Conservation (phyloP, 768 basidiomycete species). For the Daedaleopsis sinensis region DNA sequence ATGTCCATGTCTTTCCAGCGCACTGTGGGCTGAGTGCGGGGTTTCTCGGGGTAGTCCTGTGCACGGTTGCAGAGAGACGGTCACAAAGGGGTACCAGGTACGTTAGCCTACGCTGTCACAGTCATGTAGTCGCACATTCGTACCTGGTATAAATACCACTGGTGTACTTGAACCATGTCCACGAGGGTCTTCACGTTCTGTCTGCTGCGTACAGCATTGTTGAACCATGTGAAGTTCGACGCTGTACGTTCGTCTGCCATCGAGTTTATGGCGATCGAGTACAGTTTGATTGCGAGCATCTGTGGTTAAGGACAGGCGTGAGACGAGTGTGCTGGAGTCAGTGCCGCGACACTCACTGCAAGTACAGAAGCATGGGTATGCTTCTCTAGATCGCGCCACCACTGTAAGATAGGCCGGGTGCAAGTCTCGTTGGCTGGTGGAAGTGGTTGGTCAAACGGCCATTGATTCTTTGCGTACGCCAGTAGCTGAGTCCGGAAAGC, state of each 20-base stretch:
- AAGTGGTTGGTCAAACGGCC: constrained; percentile 6
- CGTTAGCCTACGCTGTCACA: no score
- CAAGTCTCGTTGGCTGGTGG: neutral
- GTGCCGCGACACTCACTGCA: neutral
- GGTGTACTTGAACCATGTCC: constrained; percentile 8
- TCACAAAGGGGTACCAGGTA: no score
- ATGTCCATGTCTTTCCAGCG: no score
- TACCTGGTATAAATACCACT: constrained; percentile 8
- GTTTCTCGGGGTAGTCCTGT: no score
- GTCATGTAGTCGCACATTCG: neutral
- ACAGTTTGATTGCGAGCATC: constrained; percentile 19
- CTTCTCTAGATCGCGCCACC: neutral
- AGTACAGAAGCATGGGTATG: neutral
- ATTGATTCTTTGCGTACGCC: constrained; percentile 1
- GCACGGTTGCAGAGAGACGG: no score
- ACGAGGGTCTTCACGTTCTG: constrained; percentile 3
- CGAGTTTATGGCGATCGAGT: constrained; percentile 15
- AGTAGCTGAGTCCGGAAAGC: no score
- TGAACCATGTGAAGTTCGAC: constrained; percentile 18
- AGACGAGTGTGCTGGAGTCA: no score
- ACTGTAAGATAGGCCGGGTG: neutral
- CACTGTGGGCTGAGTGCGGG: no score
- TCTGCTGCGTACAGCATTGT: constrained; percentile 4
- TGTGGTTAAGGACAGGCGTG: neutral
- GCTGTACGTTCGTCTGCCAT: constrained; percentile 20